phyloP scores from a whole-genome alignment of 1,139 yeast genomes.

The Protomyces inouyei region DNA sequence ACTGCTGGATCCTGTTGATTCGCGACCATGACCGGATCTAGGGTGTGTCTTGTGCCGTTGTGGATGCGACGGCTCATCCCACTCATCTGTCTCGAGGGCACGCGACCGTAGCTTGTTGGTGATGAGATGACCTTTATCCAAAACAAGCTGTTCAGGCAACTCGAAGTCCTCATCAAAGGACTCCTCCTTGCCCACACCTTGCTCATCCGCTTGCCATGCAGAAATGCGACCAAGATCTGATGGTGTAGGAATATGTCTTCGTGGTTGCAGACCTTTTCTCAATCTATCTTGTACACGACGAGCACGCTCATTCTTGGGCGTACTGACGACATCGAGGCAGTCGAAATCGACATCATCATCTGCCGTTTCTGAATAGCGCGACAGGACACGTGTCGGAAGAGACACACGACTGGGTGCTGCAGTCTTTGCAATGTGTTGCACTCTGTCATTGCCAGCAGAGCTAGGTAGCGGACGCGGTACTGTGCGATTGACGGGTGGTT shows the following conservation, averaged over 20 bases:
- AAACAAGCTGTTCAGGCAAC: not conserved
- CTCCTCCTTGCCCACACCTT: not conserved
- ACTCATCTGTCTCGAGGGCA: conserved; percentile 20
- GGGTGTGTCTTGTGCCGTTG: not conserved
- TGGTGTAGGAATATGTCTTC: conserved; percentile 5
- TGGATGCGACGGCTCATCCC: conserved; percentile 23
- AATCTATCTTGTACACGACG: not conserved
- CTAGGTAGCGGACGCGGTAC: not conserved
- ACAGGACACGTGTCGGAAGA: not conserved
- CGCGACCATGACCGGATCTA: not conserved
- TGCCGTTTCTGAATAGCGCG: not conserved
- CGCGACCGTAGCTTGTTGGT: not conserved
- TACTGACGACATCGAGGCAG: not conserved
- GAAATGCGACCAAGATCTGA: conserved; percentile 1
- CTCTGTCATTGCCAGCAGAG: not conserved
- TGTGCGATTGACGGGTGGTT: not conserved
- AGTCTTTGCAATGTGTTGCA: not conserved
- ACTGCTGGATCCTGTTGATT: conserved; percentile 22
- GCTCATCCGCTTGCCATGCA: conserved; percentile 6
- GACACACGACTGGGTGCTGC: not conserved
- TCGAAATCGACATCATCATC: not conserved
- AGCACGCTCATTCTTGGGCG: not conserved
- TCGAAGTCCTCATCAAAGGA: conserved; percentile 3
- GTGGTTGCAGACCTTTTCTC: conserved; percentile 2
- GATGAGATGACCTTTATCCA: not conserved